phyloP scores from a whole-genome alignment of 2,329 filamentous ascomycete genomes.

The Microcyclosporella mali region DNA sequence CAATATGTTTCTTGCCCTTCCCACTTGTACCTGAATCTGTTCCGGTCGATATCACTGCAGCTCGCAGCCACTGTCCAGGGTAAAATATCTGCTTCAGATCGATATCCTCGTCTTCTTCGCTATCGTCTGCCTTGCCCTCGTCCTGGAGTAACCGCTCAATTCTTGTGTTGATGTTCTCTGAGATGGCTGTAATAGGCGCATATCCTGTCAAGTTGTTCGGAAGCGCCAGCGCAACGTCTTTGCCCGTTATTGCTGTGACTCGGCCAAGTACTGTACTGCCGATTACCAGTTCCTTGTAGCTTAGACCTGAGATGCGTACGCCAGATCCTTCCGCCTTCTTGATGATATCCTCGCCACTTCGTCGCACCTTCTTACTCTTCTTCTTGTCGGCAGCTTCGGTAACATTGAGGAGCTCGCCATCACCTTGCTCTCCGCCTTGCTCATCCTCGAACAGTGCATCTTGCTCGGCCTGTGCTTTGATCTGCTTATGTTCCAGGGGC shows the following conservation, averaged over 20 bases:
- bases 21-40: conserved; percentile 52
- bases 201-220: conserved; percentile 92
- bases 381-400: conserved; percentile 37
- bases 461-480: conserved; percentile 83
- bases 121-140: conserved; percentile 46
- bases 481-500: conserved; percentile 92
- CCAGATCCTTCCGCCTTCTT: conserved; percentile 39
- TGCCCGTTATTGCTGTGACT: conserved; percentile 69
- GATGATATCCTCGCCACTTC: conserved; percentile 32
- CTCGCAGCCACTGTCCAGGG: conserved; percentile 81
- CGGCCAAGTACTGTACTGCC: conserved; percentile 86
- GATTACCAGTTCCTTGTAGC: conserved; percentile 68
- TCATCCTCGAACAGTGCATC: conserved; percentile 88
- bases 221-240: conserved; percentile 73
- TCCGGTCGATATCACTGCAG: conserved; percentile 71
- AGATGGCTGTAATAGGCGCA: conserved; percentile 87
- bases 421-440: conserved; percentile 51
- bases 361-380: conserved; percentile 40
- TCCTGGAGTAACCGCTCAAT: conserved; percentile 63
- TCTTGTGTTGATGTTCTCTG: conserved; percentile 66
- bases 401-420: conserved; percentile 41
- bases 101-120: conserved; percentile 51
- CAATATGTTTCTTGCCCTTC: conserved; percentile 73
- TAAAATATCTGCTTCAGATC: conserved; percentile 70
- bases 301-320: conserved; percentile 77